Evolutionary conservation across 495 filamentous ascomycete species (phyloP).

Genomic region (Xylaria longipes): DNA sequence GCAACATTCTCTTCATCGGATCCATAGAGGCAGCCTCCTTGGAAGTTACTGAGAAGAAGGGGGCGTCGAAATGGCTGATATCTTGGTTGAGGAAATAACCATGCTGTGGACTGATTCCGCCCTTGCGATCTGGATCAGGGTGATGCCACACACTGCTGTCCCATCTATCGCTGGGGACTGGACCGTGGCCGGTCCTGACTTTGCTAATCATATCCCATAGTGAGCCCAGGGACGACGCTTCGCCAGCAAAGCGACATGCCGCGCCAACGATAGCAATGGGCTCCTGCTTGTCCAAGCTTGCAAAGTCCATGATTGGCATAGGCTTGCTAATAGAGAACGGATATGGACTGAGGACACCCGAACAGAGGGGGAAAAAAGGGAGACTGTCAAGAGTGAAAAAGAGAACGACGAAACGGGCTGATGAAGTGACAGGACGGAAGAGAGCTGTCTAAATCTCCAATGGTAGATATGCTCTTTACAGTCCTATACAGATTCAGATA

Average conservation of each 20-base stretch:
- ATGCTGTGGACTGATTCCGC: conserved; percentile 39
- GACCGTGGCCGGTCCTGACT: conserved; percentile 36
- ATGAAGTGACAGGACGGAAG: neutral
- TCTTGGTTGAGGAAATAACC: conserved; percentile 62
- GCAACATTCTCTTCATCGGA: conserved; percentile 41
- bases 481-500: neutral
- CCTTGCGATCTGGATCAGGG: conserved; percentile 52
- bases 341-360: neutral
- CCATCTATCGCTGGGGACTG: conserved; percentile 70
- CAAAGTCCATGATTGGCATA: neutral
- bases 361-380: neutral
- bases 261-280: conserved; percentile 52
- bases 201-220: conserved; percentile 53
- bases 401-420: neutral
- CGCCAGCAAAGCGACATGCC: conserved; percentile 54
- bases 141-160: conserved; percentile 67
- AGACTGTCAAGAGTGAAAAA: neutral
- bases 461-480: neutral
- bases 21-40: conserved; percentile 56
- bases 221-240: conserved; percentile 40
- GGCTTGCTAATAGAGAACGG: neutral
- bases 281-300: conserved; percentile 5
- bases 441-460: neutral
- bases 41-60: conserved; percentile 55
- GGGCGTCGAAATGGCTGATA: conserved; percentile 51